phyloP scores from a whole-genome alignment of 441 rosid species.

The Geranium incanum region DNA sequence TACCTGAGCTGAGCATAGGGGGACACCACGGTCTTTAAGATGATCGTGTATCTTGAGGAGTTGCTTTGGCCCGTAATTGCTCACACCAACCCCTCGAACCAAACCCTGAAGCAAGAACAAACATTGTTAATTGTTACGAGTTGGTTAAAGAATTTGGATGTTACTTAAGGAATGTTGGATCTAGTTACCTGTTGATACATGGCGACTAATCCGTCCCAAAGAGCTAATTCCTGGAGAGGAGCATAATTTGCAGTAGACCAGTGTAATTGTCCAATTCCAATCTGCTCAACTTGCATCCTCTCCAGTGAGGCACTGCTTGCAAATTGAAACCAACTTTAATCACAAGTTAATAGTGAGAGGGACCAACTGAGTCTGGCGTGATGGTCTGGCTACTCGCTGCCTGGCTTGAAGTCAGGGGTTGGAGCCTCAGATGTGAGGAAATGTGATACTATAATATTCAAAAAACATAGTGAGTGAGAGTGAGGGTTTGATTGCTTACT shows the following conservation, averaged over 20 bases:
- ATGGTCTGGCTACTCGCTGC: too few species aligned
- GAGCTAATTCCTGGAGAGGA: constrained; percentile 66
- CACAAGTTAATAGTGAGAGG: too few species aligned
- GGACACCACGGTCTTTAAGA: constrained; percentile 70
- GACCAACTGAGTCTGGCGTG: too few species aligned
- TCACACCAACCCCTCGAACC: constrained; percentile 82
- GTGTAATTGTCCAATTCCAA: constrained; percentile 85
- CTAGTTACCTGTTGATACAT: constrained; percentile 75
- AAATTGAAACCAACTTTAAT: too few species aligned
- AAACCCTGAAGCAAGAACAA: constrained; percentile 40
- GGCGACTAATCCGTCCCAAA: constrained; percentile 86
- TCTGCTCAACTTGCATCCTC: constrained; percentile 63
- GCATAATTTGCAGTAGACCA: constrained; percentile 95
- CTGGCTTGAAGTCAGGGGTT: too few species aligned
- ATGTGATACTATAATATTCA: too few species aligned
- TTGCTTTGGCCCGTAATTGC: constrained; percentile 88
- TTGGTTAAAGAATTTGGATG: too few species aligned
- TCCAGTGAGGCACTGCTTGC: constrained; percentile 57
- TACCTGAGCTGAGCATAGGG: constrained; percentile 82
- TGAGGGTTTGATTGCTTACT: constrained; percentile 25
- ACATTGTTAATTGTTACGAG: too few species aligned
- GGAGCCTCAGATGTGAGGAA: too few species aligned
- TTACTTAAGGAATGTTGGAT: too few species aligned
- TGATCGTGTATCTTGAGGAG: constrained; percentile 67
- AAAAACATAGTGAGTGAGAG: too few species aligned